phyloP scores from a whole-genome alignment of 2,329 filamentous ascomycete genomes.

The Colletotrichum sublineola region DNA sequence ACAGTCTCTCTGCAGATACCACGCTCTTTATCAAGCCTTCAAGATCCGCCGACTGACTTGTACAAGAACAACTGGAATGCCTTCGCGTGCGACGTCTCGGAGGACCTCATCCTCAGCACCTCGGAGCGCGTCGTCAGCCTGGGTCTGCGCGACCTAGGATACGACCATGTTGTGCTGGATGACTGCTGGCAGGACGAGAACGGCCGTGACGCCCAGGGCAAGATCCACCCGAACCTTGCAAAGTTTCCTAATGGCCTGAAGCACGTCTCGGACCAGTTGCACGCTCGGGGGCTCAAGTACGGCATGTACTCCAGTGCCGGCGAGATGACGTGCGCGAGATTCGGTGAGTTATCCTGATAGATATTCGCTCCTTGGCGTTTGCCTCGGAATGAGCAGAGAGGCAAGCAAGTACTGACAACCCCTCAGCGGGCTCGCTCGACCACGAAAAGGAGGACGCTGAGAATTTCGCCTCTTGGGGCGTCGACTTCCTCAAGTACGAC shows the following conservation, averaged over 20 bases:
- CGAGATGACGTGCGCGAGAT: conserved; percentile 63
- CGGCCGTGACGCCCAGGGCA: conserved; percentile 45
- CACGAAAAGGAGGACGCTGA: conserved; percentile 66
- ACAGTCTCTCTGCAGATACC: background rate
- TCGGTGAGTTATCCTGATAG: conserved; percentile 3
- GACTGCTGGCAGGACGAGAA: conserved; percentile 53
- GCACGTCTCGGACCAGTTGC: conserved; percentile 52
- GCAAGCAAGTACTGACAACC: background rate
- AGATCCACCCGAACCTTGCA: conserved; percentile 48
- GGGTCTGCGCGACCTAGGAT: conserved; percentile 48
- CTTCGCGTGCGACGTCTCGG: conserved; percentile 41
- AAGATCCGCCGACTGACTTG: background rate
- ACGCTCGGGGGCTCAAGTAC: conserved; percentile 53
- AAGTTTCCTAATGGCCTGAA: conserved; percentile 56
- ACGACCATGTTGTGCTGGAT: conserved; percentile 50
- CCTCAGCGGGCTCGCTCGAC: conserved; percentile 60
- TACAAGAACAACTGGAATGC: conserved; percentile 40
- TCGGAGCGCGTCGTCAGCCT: conserved; percentile 46
- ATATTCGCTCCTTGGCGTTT: background rate
- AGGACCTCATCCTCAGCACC: conserved; percentile 42
- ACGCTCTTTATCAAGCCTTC: background rate
- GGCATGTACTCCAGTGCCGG: conserved; percentile 59
- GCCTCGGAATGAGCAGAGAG: background rate
- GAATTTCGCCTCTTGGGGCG: conserved; percentile 65
- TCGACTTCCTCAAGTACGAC: conserved; percentile 68